These are phyloP conservation scores for Paraphoma chrysanthemicola DNA, from an alignment of 2,329 filamentous ascomycete species.

Conservation along the genomic window DNA sequence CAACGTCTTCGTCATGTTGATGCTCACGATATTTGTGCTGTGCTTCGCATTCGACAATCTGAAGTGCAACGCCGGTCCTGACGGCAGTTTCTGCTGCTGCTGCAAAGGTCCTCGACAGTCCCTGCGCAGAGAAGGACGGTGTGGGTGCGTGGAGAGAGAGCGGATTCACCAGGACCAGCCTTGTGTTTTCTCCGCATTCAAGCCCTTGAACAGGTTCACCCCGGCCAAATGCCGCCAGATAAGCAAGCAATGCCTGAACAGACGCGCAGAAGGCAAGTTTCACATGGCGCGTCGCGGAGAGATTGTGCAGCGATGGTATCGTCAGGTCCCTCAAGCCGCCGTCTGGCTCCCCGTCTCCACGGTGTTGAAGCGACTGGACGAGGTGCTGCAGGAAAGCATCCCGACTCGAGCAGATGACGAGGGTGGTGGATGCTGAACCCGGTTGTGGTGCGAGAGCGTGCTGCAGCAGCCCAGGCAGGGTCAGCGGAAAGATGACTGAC, in stretches of 20 bases:
- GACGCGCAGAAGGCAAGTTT: slow-evolving; percentile 76
- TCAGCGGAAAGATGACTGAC: slow-evolving; percentile 47
- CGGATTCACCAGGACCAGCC: slow-evolving; percentile 70
- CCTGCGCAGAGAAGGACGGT: slow-evolving; percentile 78
- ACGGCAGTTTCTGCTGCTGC: slow-evolving; percentile 67
- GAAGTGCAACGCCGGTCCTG: slow-evolving; percentile 41
- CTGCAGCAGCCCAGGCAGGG: slow-evolving; percentile 64
- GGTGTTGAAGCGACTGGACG: slow-evolving; percentile 53
- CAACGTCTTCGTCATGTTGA: slow-evolving; percentile 61
- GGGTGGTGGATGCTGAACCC: slow-evolving; percentile 64
- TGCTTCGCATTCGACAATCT: slow-evolving; percentile 51
- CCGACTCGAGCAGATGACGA: slow-evolving; percentile 74
- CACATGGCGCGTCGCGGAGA: slow-evolving; percentile 73
- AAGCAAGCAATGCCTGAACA: slow-evolving; percentile 78
- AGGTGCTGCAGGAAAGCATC: slow-evolving; percentile 70
- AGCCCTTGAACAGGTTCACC: slow-evolving; percentile 10
- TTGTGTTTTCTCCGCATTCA: slow-evolving; percentile 14
- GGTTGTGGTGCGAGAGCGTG: slow-evolving; percentile 63
- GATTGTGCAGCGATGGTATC: slow-evolving; percentile 70
- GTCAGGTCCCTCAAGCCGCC: slow-evolving; percentile 54
- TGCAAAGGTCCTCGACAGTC: slow-evolving; percentile 68
- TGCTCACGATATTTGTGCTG: slow-evolving; percentile 51
- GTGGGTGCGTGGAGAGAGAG: slow-evolving; percentile 71
- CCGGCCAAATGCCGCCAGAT: slow-evolving; percentile 62
- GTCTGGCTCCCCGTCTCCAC: slow-evolving; percentile 9